Conservation (phyloP, 106 monocot genomes). For the Ottelia alismoides region DNA sequence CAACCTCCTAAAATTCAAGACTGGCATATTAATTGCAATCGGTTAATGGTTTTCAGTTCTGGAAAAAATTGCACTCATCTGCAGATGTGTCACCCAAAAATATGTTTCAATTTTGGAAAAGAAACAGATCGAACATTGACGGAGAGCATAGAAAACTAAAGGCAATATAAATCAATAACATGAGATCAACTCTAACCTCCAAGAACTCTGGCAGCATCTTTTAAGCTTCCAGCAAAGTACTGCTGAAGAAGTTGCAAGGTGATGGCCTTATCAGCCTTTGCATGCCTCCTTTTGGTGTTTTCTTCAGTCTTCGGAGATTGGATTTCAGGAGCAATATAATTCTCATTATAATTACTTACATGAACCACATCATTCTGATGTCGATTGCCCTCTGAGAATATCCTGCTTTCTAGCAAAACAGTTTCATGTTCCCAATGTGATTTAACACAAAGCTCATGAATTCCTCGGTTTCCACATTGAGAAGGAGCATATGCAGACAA, state of each 20-base stretch:
- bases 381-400: conserved; percentile 11
- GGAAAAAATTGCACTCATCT: too few relatives aligned
- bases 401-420: conserved; percentile 1
- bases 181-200: conserved; percentile 36
- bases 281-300: conserved; percentile 26
- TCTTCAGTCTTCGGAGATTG: conserved; percentile 12
- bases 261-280: conserved; percentile 47
- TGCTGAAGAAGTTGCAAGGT: conserved; percentile 60
- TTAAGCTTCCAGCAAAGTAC: conserved; percentile 67
- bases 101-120: too few relatives aligned
- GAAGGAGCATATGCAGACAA: conserved; percentile 8
- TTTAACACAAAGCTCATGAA: conserved; percentile 20
- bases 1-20: too few relatives aligned
- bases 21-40: too few relatives aligned
- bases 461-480: conserved; percentile 8
- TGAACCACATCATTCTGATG: conserved; percentile 3
- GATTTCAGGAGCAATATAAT: conserved; percentile 11
- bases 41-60: too few relatives aligned
- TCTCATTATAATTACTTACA: conserved; percentile 6
- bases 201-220: conserved; percentile 72
- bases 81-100: too few relatives aligned
- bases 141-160: too few relatives aligned
- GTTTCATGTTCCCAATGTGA: conserved; percentile 11
- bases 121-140: too few relatives aligned
- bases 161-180: not conserved